Percentiles rank a stretch among this genome's conserved stretches.
These are phyloP conservation scores for Magnusiomyces tetraspermus DNA, from an alignment of 1,139 yeast species.

Conservation along the genomic window DNA sequence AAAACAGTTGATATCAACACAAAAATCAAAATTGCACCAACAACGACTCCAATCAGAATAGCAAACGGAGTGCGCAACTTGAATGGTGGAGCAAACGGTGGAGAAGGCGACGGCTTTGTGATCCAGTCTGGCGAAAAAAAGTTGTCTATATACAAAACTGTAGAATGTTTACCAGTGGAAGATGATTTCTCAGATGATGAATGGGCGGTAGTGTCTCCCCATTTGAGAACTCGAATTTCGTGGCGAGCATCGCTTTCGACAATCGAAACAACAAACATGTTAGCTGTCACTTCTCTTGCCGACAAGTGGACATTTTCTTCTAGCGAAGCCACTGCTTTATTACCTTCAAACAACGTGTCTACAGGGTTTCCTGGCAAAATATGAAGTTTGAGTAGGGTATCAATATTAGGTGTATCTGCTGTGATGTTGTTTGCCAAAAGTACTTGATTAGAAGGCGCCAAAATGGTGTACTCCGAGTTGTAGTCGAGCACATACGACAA, in stretches of 20 bases:
- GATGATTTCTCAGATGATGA: too few species aligned
- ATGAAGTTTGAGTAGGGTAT: constrained; percentile 56
- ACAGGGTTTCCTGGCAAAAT: constrained; percentile 50
- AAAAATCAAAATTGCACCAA: constrained; percentile 29
- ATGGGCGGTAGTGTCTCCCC: constrained; percentile 51
- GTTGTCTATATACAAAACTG: constrained; percentile 63
- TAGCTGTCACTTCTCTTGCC: constrained; percentile 34
- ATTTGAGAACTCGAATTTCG: constrained; percentile 54
- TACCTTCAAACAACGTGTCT: constrained; percentile 28
- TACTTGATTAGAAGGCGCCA: constrained; percentile 62
- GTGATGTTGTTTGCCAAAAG: constrained; percentile 47
- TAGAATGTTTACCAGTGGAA: constrained; percentile 28
- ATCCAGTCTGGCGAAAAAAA: constrained; percentile 64
- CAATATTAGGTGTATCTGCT: constrained; percentile 37
- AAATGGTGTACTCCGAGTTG: constrained; percentile 46
- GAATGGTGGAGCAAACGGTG: constrained; percentile 28
- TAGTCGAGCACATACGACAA: constrained; percentile 31
- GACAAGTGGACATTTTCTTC: constrained; percentile 37
- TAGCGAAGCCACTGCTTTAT: constrained; percentile 36
- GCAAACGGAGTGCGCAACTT: constrained; percentile 30
- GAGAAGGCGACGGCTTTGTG: constrained; percentile 13
- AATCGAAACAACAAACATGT: constrained; percentile 31
- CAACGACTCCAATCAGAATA: constrained; percentile 30
- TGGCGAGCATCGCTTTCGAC: constrained; percentile 46
- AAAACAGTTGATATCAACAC: constrained; percentile 19